Evolutionary conservation across 1,139 yeast genomes (phyloP).

Genomic region (Pneumocystis murina): DNA sequence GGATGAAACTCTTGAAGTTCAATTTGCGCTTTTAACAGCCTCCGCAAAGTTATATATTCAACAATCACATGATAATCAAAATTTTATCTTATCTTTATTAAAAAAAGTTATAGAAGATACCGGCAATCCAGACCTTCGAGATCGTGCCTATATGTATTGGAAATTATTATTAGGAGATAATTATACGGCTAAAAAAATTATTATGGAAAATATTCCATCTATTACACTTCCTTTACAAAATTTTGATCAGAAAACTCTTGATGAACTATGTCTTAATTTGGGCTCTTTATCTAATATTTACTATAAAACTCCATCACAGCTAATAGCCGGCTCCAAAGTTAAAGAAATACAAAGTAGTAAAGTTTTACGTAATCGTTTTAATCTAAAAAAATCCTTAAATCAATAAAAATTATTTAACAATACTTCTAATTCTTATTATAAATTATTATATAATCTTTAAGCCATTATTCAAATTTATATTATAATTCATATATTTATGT

Average conservation of each 20-base stretch:
- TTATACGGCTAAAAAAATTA: constrained; percentile 33
- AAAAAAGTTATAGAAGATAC: constrained; percentile 62
- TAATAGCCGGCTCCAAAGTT: constrained; percentile 52
- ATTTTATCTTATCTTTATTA: constrained; percentile 42
- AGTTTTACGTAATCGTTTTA: neutral
- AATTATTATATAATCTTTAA: neutral
- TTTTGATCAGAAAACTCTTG: constrained; percentile 53
- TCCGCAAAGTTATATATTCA: constrained; percentile 52
- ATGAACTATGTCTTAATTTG: constrained; percentile 60
- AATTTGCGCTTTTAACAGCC: constrained; percentile 59
- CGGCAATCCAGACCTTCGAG: constrained; percentile 71
- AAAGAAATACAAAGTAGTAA: constrained; percentile 30
- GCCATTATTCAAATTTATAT: neutral
- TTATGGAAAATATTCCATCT: constrained; percentile 46
- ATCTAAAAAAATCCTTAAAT: neutral
- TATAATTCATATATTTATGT: neutral
- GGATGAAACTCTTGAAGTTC: constrained; percentile 59
- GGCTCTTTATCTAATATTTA: constrained; percentile 77
- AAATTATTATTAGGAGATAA: constrained; percentile 46
- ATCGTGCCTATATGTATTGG: constrained; percentile 79
- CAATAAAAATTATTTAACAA: neutral
- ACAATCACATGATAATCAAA: constrained; percentile 41
- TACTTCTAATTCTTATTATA: neutral
- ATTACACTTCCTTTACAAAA: constrained; percentile 57
- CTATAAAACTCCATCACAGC: constrained; percentile 64